Conservation (phyloP, 2,329 filamentous ascomycete genomes). For the Pestalotiopsis sp. region DNA sequence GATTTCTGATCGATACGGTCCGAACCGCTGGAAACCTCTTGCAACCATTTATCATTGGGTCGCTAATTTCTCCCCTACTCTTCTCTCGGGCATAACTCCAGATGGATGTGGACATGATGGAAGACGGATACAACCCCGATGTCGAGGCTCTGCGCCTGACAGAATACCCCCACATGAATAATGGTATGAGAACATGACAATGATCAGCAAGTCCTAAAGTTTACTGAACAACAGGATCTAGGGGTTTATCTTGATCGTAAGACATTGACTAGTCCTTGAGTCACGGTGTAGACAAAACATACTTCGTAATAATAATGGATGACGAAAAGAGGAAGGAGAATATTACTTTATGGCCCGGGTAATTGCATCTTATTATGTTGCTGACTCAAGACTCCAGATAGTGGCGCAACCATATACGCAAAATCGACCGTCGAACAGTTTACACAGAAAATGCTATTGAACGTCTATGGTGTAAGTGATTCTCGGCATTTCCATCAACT, state of each 20-base stretch:
- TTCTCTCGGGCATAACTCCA: not conserved
- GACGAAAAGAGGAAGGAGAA: not conserved
- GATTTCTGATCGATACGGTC: not conserved
- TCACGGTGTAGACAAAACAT: not conserved
- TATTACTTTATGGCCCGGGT: not conserved
- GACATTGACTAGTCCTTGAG: not conserved
- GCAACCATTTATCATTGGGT: not conserved
- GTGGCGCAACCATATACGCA: slow-evolving; percentile 59
- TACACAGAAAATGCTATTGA: slow-evolving; percentile 53
- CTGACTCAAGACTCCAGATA: slow-evolving; percentile 32
- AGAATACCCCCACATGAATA: slow-evolving; percentile 46
- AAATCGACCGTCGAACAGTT: slow-evolving; percentile 60
- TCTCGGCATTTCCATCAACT: not conserved
- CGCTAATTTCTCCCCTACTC: not conserved
- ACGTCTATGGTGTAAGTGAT: slow-evolving; percentile 53
- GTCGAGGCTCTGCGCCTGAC: slow-evolving; percentile 39
- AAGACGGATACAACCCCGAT: slow-evolving; percentile 17
- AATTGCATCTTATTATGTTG: not conserved
- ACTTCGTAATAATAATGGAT: not conserved
- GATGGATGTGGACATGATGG: not conserved
- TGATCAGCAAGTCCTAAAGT: not conserved
- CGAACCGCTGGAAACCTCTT: not conserved
- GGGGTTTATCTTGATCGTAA: slow-evolving; percentile 56
- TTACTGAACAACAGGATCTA: slow-evolving; percentile 19
- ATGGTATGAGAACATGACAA: slow-evolving; percentile 30